Conservation (phyloP, 179 eudicot species). For the Spergularia azorica region DNA sequence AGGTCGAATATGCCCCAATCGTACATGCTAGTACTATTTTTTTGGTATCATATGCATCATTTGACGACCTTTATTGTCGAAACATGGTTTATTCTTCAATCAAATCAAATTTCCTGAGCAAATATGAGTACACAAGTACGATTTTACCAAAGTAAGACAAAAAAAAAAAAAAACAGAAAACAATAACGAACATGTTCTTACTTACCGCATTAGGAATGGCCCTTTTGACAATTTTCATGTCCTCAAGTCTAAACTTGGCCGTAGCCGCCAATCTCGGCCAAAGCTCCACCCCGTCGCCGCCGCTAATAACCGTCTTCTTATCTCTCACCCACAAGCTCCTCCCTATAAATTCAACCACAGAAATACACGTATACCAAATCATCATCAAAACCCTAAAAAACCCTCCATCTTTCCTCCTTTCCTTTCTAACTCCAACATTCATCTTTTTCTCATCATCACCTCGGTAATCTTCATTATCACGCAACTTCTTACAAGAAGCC, state of each 20-base stretch:
- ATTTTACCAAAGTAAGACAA: background rate
- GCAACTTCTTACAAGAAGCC: slow-evolving; percentile 16
- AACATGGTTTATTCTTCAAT: no score
- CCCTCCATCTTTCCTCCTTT: background rate
- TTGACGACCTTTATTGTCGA: no score
- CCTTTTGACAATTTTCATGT: slow-evolving; percentile 63
- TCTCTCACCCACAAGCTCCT: slow-evolving; percentile 60
- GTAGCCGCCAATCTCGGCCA: slow-evolving; percentile 72
- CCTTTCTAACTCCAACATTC: background rate
- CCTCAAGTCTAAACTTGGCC: slow-evolving; percentile 64
- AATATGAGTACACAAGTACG: no score
- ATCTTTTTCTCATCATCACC: background rate
- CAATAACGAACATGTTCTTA: slow-evolving; percentile 21
- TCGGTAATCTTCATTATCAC: background rate
- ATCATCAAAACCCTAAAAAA: slow-evolving; percentile 29
- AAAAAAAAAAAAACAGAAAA: no score
- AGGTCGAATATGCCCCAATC: no score
- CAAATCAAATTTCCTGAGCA: no score
- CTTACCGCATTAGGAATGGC: slow-evolving; percentile 60
- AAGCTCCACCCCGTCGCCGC: slow-evolving; percentile 80
- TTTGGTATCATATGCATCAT: no score
- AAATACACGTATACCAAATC: slow-evolving; percentile 45
- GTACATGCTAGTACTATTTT: no score
- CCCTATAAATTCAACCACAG: slow-evolving; percentile 35
- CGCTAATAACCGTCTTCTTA: slow-evolving; percentile 53